Conservation (phyloP, 2,329 filamentous ascomycete genomes). For the Septoria petroselini region DNA sequence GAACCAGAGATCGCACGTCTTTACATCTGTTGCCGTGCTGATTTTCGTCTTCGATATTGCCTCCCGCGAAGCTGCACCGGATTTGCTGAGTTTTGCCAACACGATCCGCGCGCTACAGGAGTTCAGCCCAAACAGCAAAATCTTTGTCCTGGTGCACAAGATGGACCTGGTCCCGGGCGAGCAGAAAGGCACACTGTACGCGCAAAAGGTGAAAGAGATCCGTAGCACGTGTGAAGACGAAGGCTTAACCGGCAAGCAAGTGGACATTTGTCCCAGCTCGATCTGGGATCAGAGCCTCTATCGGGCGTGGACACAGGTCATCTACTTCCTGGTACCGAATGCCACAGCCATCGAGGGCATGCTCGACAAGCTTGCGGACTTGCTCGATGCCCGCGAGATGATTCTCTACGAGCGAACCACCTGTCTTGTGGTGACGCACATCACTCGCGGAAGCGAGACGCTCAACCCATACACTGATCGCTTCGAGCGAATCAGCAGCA, state of each 20-base stretch:
- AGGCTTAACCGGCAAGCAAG: conserved; percentile 55
- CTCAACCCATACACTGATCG: conserved; percentile 85
- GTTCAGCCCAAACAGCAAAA: conserved; percentile 74
- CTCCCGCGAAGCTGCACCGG: conserved; percentile 87
- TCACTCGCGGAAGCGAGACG: conserved; percentile 70
- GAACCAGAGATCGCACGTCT: conserved; percentile 92
- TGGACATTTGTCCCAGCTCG: conserved; percentile 88
- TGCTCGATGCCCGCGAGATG: conserved; percentile 89
- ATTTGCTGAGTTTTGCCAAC: conserved; percentile 85
- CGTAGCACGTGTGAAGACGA: conserved; percentile 64
- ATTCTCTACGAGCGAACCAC: conserved; percentile 93
- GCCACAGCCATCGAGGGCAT: conserved; percentile 83
- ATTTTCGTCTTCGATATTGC: conserved; percentile 99
- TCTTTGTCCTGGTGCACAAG: conserved; percentile 97
- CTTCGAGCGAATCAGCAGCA: conserved; percentile 92
- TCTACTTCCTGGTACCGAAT: conserved; percentile 96
- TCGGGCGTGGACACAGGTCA: conserved; percentile 97
- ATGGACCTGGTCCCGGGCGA: conserved; percentile 90
- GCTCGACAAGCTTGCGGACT: conserved; percentile 73
- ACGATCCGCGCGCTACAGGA: conserved; percentile 87
- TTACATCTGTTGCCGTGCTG: conserved; percentile 90
- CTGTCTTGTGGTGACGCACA: conserved; percentile 92
- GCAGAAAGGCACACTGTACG: conserved; percentile 76
- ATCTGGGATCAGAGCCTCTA: conserved; percentile 99
- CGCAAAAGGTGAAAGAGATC: conserved; percentile 75